Conservation (phyloP, 768 basidiomycete genomes). For the Leccinum fibrillosum region DNA sequence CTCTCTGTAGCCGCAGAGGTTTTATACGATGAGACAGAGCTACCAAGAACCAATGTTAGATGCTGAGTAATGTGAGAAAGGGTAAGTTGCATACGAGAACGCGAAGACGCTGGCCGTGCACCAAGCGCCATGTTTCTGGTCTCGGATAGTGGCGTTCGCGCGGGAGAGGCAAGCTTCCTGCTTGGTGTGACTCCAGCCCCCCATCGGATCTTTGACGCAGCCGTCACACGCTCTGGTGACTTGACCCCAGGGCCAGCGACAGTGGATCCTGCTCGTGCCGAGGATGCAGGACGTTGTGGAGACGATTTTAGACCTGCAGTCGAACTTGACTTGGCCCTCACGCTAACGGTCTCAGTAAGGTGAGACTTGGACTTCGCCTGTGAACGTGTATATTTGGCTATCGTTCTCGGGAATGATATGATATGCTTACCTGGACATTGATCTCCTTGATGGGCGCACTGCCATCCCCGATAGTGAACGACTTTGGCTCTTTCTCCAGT, state of each 20-base stretch:
- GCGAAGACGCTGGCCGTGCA: conserved; percentile 8
- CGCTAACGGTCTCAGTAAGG: not conserved
- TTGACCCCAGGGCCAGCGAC: conserved; percentile 5
- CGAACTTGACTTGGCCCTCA: conserved; percentile 12
- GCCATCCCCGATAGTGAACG: conserved; percentile 46
- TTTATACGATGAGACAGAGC: conserved; percentile 12
- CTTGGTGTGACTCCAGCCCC: conserved; percentile 21
- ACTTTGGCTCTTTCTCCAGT: conserved; percentile 61
- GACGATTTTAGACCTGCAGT: conserved; percentile 7
- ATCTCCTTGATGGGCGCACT: conserved; percentile 50
- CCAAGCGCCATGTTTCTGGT: conserved; percentile 15
- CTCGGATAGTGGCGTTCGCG: conserved; percentile 24
- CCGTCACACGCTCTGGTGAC: conserved; percentile 20
- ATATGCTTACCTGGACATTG: conserved; percentile 50
- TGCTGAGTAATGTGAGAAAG: not conserved
- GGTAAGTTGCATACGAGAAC: conserved; percentile 19
- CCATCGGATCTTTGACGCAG: conserved; percentile 18
- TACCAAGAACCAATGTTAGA: conserved; percentile 10
- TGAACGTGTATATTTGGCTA: not conserved
- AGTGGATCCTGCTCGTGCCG: conserved; percentile 8
- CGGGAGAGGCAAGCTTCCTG: conserved; percentile 21
- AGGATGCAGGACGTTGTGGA: conserved; percentile 5
- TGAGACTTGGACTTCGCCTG: conserved; percentile 20
- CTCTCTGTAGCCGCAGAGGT: conserved; percentile 10
- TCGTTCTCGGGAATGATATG: not conserved